Base-by-base conservation (phyloP, 1,284 basidiomycete genomes). In the Bondarzewia mesenterica region DNA sequence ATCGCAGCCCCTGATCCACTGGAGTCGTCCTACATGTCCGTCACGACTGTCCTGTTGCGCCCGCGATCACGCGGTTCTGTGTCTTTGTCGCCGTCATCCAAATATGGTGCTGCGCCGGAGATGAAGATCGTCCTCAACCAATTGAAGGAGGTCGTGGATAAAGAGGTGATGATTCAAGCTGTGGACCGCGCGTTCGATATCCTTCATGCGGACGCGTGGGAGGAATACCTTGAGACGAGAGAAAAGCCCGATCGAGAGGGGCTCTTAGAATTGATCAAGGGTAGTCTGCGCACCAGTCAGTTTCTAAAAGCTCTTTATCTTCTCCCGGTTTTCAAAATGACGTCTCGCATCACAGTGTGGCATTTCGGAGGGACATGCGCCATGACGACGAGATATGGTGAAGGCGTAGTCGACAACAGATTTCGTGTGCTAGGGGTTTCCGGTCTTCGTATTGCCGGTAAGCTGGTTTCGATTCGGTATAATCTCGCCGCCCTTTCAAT, bases 1-100 rank as follows among this genome's bases (percentile, higher is more conserved):
- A 42, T 23, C 21, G 12, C 25, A 2, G 41, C 41, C 22, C 41
- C 20, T 12, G 41, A 42, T 25, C 41, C 41, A 3, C 41, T 22
- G 22, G 15, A 42, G 21, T 25, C 41, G 7, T 42, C 41, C n/a
- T 42, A 42, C 41, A 42, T 42, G 21, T 42, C 41, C 41, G 22
- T 42, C 41, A n/a, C 41, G n/a, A 42, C 41, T 12, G 41, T 42
- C 41, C 41, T 42, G 22, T 23, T 42, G 15, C n/a, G n/a, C 15
- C 41, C 41, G 12, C 8, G 18, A 18, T 42, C 41, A 3, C 20
- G 41, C 3, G 41, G 41, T 23, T 25, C 41, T 2, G 25, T 42
- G 3, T 15, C 22, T 7, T 18, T 42, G 10, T 7, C 41, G 14
- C 15, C 14, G 15, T 23, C 21, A 42, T 23, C 22, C n/a, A 42